Conservation (phyloP, 1,284 basidiomycete genomes). For the Malassezia restricta region DNA sequence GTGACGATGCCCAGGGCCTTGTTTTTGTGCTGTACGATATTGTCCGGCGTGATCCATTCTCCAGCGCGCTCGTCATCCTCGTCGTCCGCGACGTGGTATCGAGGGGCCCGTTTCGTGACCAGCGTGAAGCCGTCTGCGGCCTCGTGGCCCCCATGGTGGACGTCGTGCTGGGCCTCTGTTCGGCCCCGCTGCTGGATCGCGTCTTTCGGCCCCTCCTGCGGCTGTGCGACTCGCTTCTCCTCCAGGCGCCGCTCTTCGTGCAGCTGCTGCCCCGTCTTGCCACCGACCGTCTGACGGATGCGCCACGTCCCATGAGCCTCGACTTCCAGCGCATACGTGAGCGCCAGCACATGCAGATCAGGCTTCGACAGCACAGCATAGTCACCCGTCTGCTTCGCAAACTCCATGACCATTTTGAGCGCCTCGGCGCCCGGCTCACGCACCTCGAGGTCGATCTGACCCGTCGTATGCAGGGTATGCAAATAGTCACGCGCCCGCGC, state of each 20-base stretch:
- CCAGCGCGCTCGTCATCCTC: constrained; percentile 27
- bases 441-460: constrained; percentile 32
- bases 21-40: constrained; percentile 76
- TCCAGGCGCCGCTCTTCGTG: constrained; percentile 15
- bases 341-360: constrained; percentile 79
- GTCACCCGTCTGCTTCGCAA: constrained; percentile 92
- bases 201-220: not conserved
- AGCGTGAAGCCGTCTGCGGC: not conserved
- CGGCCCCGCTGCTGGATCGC: not conserved
- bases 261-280: constrained; percentile 33
- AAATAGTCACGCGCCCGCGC: constrained; percentile 35
- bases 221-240: not conserved
- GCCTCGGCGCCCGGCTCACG: constrained; percentile 35
- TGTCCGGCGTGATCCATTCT: constrained; percentile 92
- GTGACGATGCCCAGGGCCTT: constrained; percentile 59
- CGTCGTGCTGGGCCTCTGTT: not conserved
- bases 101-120: not conserved
- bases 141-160: not conserved
- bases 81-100: constrained; percentile 1
- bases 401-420: constrained; percentile 60
- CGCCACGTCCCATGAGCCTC: constrained; percentile 50
- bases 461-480: constrained; percentile 26
- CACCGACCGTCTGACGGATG: constrained; percentile 50
- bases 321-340: constrained; percentile 67
- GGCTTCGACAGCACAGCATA: constrained; percentile 80